A percentile compares a stretch with the other conserved stretches of the same genome.
phyloP scores from a whole-genome alignment of 768 basidiomycete species.

The Neoboletus subvelutipes region DNA sequence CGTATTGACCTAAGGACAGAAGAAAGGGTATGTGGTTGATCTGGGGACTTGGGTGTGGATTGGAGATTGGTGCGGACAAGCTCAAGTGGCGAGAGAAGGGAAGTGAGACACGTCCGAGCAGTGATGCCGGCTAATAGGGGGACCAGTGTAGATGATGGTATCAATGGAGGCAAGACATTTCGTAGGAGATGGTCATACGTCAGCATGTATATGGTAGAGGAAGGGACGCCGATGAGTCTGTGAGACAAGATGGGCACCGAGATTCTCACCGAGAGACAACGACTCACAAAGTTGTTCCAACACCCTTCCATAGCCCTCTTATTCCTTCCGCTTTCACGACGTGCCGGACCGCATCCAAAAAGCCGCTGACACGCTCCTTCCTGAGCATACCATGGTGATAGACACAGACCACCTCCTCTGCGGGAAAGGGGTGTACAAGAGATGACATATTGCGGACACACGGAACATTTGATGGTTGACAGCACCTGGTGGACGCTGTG shows the following conservation, averaged over 20 bases:
- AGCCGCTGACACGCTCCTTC: slow-evolving; percentile 77
- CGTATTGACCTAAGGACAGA: slow-evolving; percentile 69
- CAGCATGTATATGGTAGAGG: slow-evolving; percentile 91
- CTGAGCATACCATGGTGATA: slow-evolving; percentile 74
- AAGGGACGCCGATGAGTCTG: slow-evolving; percentile 89
- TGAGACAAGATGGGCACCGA: slow-evolving; percentile 7
- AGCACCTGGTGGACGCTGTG: slow-evolving; percentile 59
- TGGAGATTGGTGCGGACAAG: slow-evolving; percentile 92
- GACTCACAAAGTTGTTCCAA: slow-evolving; percentile 82
- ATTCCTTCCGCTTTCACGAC: slow-evolving; percentile 82
- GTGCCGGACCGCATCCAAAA: slow-evolving; percentile 78
- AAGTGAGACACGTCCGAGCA: slow-evolving; percentile 77
- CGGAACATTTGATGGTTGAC: slow-evolving; percentile 53
- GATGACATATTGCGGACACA: slow-evolving; percentile 83
- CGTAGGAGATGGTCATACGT: slow-evolving; percentile 88
- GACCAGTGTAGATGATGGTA: slow-evolving; percentile 50
- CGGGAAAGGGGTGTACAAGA: slow-evolving; percentile 51
- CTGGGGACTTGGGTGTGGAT: slow-evolving; percentile 72
- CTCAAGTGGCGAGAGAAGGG: slow-evolving; percentile 84
- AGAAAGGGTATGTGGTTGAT: slow-evolving; percentile 71
- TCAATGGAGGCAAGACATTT: slow-evolving; percentile 56
- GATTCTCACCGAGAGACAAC: neutral
- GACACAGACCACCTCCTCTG: slow-evolving; percentile 72
- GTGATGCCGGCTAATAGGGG: slow-evolving; percentile 83
- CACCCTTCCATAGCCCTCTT: slow-evolving; percentile 92